Conservation (phyloP, 208 protist species). For the Acanthamoeba healyi region DNA sequence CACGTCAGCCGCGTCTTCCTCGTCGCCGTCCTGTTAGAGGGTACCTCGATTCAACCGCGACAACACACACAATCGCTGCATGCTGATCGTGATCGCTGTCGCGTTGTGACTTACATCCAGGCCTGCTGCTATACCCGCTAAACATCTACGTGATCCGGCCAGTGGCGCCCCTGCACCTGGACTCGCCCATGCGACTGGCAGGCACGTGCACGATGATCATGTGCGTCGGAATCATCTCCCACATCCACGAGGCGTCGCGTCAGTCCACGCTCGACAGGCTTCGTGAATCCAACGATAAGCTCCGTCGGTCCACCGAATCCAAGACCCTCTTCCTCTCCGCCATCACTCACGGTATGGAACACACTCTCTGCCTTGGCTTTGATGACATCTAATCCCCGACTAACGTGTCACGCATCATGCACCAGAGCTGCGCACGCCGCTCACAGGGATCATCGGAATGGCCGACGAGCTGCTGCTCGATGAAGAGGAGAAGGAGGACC, state of each 20-base stretch:
- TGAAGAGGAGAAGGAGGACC: neutral
- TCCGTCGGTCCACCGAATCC: slow-evolving; percentile 23
- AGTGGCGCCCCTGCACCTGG: neutral
- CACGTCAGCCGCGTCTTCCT: neutral
- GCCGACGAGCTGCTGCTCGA: slow-evolving; percentile 53
- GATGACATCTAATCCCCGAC: too few species aligned
- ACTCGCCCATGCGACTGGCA: neutral
- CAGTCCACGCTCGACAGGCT: neutral
- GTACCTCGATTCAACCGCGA: too few species aligned
- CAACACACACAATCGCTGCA: too few species aligned
- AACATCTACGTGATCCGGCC: neutral
- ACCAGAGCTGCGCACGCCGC: slow-evolving; percentile 39
- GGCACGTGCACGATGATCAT: neutral
- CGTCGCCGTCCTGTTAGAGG: neutral
- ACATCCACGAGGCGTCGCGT: slow-evolving; percentile 9
- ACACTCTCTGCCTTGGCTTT: too few species aligned
- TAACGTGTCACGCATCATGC: too few species aligned
- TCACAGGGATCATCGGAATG: slow-evolving; percentile 51
- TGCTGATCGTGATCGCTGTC: too few species aligned
- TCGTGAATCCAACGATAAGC: slow-evolving; percentile 41
- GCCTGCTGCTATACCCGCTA: neutral
- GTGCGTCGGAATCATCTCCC: slow-evolving; percentile 9
- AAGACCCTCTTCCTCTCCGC: slow-evolving; percentile 63
- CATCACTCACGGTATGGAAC: slow-evolving; percentile 29
- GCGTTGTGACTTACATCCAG: too few species aligned